phyloP scores from a whole-genome alignment of 2,329 filamentous ascomycete species.

The Juglanconis sp. region DNA sequence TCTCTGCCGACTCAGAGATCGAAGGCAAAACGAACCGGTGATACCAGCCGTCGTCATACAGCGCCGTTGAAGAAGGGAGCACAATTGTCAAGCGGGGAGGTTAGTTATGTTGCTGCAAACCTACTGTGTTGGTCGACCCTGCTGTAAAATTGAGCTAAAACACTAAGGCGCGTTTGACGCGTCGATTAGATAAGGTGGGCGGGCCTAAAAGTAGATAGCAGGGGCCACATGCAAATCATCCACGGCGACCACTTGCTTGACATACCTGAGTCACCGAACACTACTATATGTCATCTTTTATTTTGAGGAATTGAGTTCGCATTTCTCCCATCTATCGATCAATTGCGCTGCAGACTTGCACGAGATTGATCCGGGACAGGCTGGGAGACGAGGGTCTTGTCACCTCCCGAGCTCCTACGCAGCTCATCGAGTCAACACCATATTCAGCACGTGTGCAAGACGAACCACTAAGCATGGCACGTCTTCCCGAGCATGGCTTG shows the following conservation, averaged over 20 bases:
- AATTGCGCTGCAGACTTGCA: too few species aligned
- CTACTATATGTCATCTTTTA: too few species aligned
- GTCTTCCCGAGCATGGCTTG: background rate
- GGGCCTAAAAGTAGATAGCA: background rate
- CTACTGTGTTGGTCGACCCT: background rate
- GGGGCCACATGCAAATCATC: background rate
- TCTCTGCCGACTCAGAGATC: slow-evolving; percentile 17
- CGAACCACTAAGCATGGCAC: background rate
- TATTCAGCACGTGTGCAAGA: background rate
- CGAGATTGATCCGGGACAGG: too few species aligned
- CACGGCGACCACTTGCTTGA: background rate
- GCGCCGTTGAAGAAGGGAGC: slow-evolving; percentile 4
- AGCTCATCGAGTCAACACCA: background rate
- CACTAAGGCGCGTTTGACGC: background rate
- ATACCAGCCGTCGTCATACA: slow-evolving; percentile 25
- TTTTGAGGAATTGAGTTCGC: too few species aligned
- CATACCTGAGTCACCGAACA: too few species aligned
- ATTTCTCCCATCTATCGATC: too few species aligned
- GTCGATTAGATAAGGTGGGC: background rate
- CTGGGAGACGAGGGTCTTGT: too few species aligned
- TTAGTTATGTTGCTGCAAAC: slow-evolving; percentile 3
- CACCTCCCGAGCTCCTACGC: too few species aligned
- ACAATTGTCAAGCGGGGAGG: slow-evolving; percentile 4
- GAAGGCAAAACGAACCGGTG: slow-evolving; percentile 17
- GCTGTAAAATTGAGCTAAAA: background rate